A percentile compares a stretch with the other conserved stretches of the same genome.
Evolutionary conservation across 2,329 filamentous ascomycete genomes (phyloP).

Genomic region (Aureobasidium sp.): DNA sequence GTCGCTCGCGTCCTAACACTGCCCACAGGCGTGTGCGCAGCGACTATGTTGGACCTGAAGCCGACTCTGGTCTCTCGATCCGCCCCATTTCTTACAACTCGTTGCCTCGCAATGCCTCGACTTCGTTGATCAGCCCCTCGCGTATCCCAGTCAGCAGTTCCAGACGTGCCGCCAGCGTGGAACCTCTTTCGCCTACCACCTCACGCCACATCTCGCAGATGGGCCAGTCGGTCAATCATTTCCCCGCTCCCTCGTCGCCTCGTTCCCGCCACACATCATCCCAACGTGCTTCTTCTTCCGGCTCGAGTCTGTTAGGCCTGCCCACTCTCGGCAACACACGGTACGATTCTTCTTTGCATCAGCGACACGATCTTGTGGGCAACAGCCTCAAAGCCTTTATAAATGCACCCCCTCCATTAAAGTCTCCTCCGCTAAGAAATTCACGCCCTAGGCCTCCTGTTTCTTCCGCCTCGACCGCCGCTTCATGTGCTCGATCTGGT

Average conservation of each 20-base stretch:
- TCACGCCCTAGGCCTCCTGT: slow-evolving; percentile 75
- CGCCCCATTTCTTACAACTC: background rate
- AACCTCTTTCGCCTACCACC: slow-evolving; percentile 7
- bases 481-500: slow-evolving; percentile 57
- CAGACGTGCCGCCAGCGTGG: background rate
- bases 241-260: slow-evolving; percentile 8
- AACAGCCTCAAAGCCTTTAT: slow-evolving; percentile 61
- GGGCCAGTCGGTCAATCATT: slow-evolving; percentile 1
- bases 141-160: slow-evolving; percentile 25
- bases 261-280: background rate
- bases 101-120: background rate
- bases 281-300: slow-evolving; percentile 15
- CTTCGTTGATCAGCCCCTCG: slow-evolving; percentile 17
- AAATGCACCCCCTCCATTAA: slow-evolving; percentile 58
- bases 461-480: slow-evolving; percentile 63
- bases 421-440: slow-evolving; percentile 71
- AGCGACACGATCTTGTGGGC: slow-evolving; percentile 28
- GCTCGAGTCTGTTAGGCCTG: slow-evolving; percentile 14
- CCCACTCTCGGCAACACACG: slow-evolving; percentile 24
- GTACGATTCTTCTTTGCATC: slow-evolving; percentile 30
- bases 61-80: background rate
- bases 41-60: background rate
- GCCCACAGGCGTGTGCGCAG: slow-evolving; percentile 8
- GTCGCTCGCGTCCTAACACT: background rate
- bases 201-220: slow-evolving; percentile 7